phyloP scores from a whole-genome alignment of 2,329 filamentous ascomycete species.

The Colletotrichum phormii region DNA sequence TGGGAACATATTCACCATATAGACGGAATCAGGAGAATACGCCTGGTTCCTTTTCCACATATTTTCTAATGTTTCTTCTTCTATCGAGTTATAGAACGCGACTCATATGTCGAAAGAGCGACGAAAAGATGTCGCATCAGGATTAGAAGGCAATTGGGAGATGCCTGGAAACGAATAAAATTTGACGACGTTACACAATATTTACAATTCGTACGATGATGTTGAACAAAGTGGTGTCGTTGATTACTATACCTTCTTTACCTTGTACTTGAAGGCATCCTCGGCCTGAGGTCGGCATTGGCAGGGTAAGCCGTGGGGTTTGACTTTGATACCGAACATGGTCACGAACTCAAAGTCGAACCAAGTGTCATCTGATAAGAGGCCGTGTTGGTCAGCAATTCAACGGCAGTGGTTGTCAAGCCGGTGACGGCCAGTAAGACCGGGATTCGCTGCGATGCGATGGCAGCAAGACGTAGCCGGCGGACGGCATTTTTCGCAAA shows the following conservation, averaged over 20 bases:
- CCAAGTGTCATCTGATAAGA: slow-evolving; percentile 10
- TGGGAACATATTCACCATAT: background rate
- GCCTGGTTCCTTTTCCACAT: background rate
- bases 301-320: background rate
- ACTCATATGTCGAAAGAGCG: background rate
- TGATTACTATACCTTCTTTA: background rate
- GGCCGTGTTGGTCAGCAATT: background rate
- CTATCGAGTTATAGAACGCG: slow-evolving; percentile 8
- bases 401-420: background rate
- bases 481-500: background rate
- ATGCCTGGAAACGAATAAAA: background rate
- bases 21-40: slow-evolving; percentile 10
- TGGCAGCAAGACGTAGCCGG: background rate
- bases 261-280: background rate
- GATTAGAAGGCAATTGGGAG: background rate
- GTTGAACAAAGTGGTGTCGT: background rate
- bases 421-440: background rate
- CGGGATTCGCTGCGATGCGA: slow-evolving; percentile 6
- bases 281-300: slow-evolving; percentile 6
- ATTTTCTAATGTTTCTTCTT: background rate
- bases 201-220: background rate
- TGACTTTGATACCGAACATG: background rate
- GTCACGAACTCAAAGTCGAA: slow-evolving; percentile 1
- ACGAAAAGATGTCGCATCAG: background rate
- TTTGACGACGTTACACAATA: background rate